Evolutionary conservation across 2,329 filamentous ascomycete genomes (phyloP).

Genomic region (Verticillium klebahnii): DNA sequence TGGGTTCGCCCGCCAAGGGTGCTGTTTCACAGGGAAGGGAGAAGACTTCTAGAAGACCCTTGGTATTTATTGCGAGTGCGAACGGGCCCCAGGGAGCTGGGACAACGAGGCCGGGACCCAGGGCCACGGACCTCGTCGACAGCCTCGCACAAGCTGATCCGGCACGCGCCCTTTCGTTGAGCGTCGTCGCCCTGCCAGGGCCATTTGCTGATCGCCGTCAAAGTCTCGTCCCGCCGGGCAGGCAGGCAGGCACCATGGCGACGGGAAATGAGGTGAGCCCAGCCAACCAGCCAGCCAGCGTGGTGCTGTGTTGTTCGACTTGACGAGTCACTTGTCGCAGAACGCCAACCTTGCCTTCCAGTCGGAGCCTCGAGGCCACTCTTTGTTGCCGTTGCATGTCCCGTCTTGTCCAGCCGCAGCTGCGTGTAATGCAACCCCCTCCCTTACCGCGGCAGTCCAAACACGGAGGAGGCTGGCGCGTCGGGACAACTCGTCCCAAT

Average conservation of each 20-base stretch:
- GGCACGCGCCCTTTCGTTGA: neutral
- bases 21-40: constrained; percentile 4
- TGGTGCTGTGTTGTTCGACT: neutral
- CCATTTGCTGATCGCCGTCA: neutral
- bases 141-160: neutral
- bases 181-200: neutral
- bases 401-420: neutral
- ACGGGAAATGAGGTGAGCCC: neutral
- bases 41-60: constrained; percentile 11
- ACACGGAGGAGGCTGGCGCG: neutral
- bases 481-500: neutral
- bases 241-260: neutral
- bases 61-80: constrained; percentile 4
- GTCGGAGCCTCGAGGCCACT: neutral
- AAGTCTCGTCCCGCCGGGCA: neutral
- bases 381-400: neutral
- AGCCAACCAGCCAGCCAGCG: neutral
- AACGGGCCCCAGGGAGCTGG: neutral
- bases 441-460: neutral
- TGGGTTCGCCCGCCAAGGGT: neutral
- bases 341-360: neutral
- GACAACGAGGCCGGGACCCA: neutral
- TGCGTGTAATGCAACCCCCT: neutral
- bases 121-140: neutral
- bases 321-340: neutral